phyloP scores from a whole-genome alignment of 495 filamentous ascomycete genomes.

The Aspergillus coremiiformis region DNA sequence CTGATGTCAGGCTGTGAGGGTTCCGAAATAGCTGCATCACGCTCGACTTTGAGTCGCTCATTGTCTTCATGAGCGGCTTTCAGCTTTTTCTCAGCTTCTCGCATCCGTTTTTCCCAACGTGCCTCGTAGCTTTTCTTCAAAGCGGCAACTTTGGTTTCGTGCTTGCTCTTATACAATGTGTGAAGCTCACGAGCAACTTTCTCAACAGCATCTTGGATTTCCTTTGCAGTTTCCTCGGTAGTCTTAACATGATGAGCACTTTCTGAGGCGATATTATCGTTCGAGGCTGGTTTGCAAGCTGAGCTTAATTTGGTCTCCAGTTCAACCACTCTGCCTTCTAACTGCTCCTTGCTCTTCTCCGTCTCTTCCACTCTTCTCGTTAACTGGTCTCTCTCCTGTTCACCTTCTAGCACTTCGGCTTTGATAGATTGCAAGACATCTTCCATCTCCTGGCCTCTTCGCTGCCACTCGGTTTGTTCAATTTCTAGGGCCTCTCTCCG shows the following conservation, averaged over 20 bases:
- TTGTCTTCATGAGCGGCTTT: conserved; percentile 62
- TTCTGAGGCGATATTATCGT: conserved; percentile 8
- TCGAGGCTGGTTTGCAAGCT: conserved; percentile 44
- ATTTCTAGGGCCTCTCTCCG: conserved; percentile 60
- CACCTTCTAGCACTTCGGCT: conserved; percentile 68
- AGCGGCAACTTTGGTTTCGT: conserved; percentile 88
- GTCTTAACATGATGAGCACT: conserved; percentile 8
- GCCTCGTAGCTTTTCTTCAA: conserved; percentile 92
- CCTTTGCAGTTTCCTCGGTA: conserved; percentile 37
- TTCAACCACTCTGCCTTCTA: conserved; percentile 48
- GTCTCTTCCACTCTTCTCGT: conserved; percentile 62
- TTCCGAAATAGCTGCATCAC: conserved; percentile 57
- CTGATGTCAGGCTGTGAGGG: conserved; percentile 42
- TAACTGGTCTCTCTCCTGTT: conserved; percentile 69
- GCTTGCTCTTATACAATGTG: conserved; percentile 89
- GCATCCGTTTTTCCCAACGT: conserved; percentile 78
- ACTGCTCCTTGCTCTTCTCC: conserved; percentile 60
- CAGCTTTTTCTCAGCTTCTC: conserved; percentile 63
- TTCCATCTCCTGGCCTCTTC: conserved; percentile 78
- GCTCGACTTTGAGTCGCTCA: conserved; percentile 58
- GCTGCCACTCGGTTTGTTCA: conserved; percentile 80
- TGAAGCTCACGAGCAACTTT: conserved; percentile 86
- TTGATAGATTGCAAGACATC: conserved; percentile 66
- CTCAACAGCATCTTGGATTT: conserved; percentile 82
- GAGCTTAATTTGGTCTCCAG: conserved; percentile 67